Conservation (phyloP, 164 flowering plant species). For the Tetrastigma voinierianum region DNA sequence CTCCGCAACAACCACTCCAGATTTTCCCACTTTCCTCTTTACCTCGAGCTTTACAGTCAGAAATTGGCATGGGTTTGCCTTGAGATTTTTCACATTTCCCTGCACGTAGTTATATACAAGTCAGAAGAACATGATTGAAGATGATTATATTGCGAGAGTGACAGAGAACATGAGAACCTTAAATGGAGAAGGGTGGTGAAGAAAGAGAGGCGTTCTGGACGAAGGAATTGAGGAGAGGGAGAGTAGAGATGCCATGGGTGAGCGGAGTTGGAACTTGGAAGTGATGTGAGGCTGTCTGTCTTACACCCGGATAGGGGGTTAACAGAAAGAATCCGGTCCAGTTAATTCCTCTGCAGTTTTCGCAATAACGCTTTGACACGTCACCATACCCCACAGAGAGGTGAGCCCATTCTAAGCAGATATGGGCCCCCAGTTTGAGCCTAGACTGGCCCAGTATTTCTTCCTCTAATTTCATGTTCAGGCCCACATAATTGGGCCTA, state of each 20-base stretch:
- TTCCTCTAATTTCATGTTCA: too few relatives aligned
- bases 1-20: constrained; percentile 21
- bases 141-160: constrained; percentile 4
- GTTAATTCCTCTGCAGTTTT: too few relatives aligned
- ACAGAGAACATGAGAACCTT: constrained; percentile 15
- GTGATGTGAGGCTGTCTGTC: background rate
- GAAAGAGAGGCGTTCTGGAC: constrained; percentile 6
- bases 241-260: constrained; percentile 36
- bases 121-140: background rate
- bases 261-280: background rate
- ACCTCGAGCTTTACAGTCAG: constrained; percentile 12
- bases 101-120: constrained; percentile 4
- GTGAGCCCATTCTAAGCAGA: too few relatives aligned
- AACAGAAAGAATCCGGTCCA: too few relatives aligned
- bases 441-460: too few relatives aligned
- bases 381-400: too few relatives aligned
- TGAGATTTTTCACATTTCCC: constrained; percentile 31
- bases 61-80: constrained; percentile 19
- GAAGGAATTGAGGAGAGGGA: constrained; percentile 30
- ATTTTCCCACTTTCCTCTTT: constrained; percentile 1
- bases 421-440: too few relatives aligned
- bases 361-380: too few relatives aligned
- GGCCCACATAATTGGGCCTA: too few relatives aligned
- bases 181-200: constrained; percentile 7
- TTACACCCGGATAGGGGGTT: background rate